A percentile compares a stretch with the other conserved stretches of the same genome.
phyloP scores from a whole-genome alignment of 208 protist species.

The Trypanosomatidae sp. region DNA sequence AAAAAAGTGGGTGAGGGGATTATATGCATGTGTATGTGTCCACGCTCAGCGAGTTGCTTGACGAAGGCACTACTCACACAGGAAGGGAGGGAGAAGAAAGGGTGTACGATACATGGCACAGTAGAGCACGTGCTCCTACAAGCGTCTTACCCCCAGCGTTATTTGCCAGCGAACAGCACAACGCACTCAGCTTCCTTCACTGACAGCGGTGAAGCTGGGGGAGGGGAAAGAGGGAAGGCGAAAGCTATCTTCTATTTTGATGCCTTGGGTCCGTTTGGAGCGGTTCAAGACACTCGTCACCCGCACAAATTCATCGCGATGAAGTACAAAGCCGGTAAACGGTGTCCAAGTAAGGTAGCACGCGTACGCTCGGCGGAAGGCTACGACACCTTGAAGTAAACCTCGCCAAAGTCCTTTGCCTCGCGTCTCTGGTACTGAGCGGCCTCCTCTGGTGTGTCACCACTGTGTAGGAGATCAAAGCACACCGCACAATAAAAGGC shows the following conservation, averaged over 20 bases:
- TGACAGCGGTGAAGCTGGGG: no score
- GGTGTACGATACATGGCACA: conserved; percentile 4
- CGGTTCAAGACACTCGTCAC: conserved; percentile 4
- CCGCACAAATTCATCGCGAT: not conserved
- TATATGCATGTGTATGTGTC: not conserved
- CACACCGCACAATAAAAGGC: conserved; percentile 71
- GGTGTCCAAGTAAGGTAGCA: not conserved
- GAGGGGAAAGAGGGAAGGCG: not conserved
- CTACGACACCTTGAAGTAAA: conserved; percentile 37
- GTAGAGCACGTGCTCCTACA: conserved; percentile 13
- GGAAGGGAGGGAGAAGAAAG: not conserved
- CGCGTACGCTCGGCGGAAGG: not conserved
- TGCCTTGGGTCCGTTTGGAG: not conserved
- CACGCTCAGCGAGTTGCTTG: not conserved
- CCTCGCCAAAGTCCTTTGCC: conserved; percentile 27
- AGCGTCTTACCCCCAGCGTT: conserved; percentile 3
- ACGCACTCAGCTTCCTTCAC: not conserved
- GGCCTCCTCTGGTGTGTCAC: conserved; percentile 47
- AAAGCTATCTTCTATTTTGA: not conserved
- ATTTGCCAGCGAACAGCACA: not conserved
- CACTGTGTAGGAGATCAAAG: conserved; percentile 63
- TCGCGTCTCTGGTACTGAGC: conserved; percentile 38
- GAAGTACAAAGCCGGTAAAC: conserved; percentile 5
- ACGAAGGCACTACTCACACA: not conserved
- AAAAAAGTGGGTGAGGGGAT: not conserved